Evolutionary conservation across 257 asterid genomes (phyloP).

Genomic region (Anisodus tanguticus): DNA sequence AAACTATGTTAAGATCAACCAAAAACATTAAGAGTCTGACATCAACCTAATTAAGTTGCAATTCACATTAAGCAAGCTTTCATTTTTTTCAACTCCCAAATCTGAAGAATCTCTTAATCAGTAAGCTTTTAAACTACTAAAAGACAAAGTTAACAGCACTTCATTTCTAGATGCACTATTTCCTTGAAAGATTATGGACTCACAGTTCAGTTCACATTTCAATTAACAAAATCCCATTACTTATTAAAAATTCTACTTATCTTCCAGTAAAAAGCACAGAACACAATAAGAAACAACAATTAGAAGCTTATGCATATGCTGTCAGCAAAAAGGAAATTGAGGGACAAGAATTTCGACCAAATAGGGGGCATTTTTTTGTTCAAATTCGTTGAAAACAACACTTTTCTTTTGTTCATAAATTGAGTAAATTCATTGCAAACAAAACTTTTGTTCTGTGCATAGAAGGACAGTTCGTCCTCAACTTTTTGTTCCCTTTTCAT

Average conservation of each 20-base stretch:
- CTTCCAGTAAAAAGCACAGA: slow-evolving; percentile 1
- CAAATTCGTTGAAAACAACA: not conserved
- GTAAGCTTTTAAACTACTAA: not conserved
- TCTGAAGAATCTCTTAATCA: not conserved
- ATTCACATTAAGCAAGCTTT: not conserved
- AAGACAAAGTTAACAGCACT: not conserved
- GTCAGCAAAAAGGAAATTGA: not conserved
- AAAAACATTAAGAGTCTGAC: not conserved
- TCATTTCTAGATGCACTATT: not conserved
- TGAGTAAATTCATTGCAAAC: not conserved
- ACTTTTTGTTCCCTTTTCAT: slow-evolving; percentile 4
- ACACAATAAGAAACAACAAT: not conserved
- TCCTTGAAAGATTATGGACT: not conserved
- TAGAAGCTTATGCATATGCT: not conserved
- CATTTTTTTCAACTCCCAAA: not conserved
- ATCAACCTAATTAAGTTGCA: slow-evolving; percentile 7
- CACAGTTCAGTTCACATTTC: not conserved
- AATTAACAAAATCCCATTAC: not conserved
- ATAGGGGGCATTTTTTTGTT: not conserved
- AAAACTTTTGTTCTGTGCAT: not conserved
- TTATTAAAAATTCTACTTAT: not conserved
- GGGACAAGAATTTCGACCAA: not conserved
- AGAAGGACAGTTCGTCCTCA: not conserved
- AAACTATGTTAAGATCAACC: slow-evolving; percentile 11
- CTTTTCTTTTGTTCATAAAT: not conserved